Evolutionary conservation across 345 rosid species (phyloP).

Genomic region (Lepidium africanum): DNA sequence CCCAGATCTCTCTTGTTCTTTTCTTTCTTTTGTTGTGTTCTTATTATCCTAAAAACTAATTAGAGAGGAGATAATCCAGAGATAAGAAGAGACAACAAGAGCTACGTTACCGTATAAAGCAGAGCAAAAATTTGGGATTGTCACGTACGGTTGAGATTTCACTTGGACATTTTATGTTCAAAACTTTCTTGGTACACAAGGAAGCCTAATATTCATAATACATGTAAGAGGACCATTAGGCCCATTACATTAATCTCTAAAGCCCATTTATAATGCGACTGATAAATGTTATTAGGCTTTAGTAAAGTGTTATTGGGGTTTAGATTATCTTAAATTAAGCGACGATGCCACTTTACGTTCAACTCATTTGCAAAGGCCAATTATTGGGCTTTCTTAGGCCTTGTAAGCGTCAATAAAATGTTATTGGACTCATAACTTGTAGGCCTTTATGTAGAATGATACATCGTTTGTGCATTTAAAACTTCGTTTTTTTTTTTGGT

Average conservation of each 20-base stretch:
- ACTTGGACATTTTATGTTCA: neutral
- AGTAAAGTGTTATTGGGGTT: too few relatives aligned
- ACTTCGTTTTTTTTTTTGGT: too few relatives aligned
- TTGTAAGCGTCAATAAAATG: neutral
- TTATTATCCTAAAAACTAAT: neutral
- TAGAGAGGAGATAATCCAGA: neutral
- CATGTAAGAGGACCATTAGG: too few relatives aligned
- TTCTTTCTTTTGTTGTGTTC: neutral
- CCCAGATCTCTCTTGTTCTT: slow-evolving; percentile 24
- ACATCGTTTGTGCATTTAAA: too few relatives aligned
- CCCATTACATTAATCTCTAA: too few relatives aligned
- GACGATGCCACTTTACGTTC: too few relatives aligned
- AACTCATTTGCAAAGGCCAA: neutral
- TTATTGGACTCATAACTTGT: neutral
- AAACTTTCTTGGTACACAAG: too few relatives aligned
- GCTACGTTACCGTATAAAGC: slow-evolving; percentile 13
- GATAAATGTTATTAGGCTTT: too few relatives aligned
- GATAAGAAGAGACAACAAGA: neutral
- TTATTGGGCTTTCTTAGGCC: neutral
- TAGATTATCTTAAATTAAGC: too few relatives aligned
- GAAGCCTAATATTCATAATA: too few relatives aligned
- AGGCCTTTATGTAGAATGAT: too few relatives aligned
- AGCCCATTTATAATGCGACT: too few relatives aligned
- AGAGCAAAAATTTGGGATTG: slow-evolving; percentile 3
- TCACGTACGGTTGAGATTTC: neutral